These are phyloP conservation scores for Podaxis sp. DNA, from an alignment of 768 basidiomycete species.

Conservation along the genomic window DNA sequence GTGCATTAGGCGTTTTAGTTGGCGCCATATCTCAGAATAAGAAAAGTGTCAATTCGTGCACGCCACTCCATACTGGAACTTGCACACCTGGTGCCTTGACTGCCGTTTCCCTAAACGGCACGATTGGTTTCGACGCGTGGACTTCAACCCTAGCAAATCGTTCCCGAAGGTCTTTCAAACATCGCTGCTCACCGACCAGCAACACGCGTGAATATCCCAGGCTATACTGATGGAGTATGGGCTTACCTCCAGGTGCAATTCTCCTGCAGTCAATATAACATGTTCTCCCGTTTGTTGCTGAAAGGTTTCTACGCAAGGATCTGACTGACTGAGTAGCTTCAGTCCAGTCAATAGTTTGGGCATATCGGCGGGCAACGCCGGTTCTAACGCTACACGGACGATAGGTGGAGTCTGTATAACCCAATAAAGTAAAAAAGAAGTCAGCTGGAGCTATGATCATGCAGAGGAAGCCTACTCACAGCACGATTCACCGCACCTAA, in stretches of 20 bases:
- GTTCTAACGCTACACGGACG: slow-evolving; percentile 93
- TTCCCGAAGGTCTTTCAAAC: slow-evolving; percentile 93
- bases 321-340: slow-evolving; percentile 87
- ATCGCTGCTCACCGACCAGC: slow-evolving; percentile 59
- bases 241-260: slow-evolving; percentile 89
- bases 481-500: slow-evolving; percentile 68
- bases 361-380: slow-evolving; percentile 80
- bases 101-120: slow-evolving; percentile 96
- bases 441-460: neutral
- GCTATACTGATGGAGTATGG: neutral
- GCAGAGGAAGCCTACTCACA: slow-evolving; percentile 39
- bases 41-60: neutral
- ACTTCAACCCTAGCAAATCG: slow-evolving; percentile 93
- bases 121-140: slow-evolving; percentile 92
- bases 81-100: slow-evolving; percentile 69
- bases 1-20: slow-evolving; percentile 67
- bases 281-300: slow-evolving; percentile 97
- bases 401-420: slow-evolving; percentile 74
- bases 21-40: slow-evolving; percentile 76
- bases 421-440: neutral
- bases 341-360: slow-evolving; percentile 85
- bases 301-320: slow-evolving; percentile 96
- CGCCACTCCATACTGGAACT: neutral
- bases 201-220: neutral
- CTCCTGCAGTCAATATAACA: slow-evolving; percentile 94